Base-by-base conservation (phyloP, 23 red algal species). In the Gracilaria domingensis region DNA sequence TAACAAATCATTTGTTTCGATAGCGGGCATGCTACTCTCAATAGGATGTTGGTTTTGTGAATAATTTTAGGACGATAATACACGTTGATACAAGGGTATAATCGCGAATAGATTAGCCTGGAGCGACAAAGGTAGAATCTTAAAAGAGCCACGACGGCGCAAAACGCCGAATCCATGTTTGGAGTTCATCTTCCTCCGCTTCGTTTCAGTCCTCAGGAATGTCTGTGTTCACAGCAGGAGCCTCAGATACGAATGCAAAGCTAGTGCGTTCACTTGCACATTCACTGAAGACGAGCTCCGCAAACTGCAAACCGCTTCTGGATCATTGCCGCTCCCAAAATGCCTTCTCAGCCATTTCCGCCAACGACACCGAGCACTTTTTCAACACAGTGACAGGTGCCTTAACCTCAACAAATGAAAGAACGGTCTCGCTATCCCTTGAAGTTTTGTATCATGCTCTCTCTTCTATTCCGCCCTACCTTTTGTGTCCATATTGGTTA, bases 301-400 rank as follows among this genome's bases (percentile, higher is more conserved):
- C 69, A 11, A 75, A 44, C 69, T 40, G 69, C 35, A 75, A 75
- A 47, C 69, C 35, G 39, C 69, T 75, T 75, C 35, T 75, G 3
- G 35, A 40, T 7, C 36, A 75, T 36, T 75, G 69, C 39, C 69
- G 69, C 35, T 45, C 69, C 35, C 69, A 75, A 75, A 40, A 45
- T n/a, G 69, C 69, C 8, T 75, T 75, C 37, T 40, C 37, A 17
- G 12, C 69, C 28, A 40, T 75, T 45, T 40, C 37, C 17, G 35
- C 37, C 14, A 36, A 75, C 69, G 69, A 75, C 29, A 14, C 69
- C 36, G 35, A 16, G n/a, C 37, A 9, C 39, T 47, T 75, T 16
- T 47, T 75, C 37, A 25, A 17, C 35, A 25, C 35, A 1, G 35
- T 47, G 6, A 25, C 35, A 8, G 39, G 1, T 40, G n/a, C 8